Percentiles rank a stretch among this genome's conserved stretches.
Conservation (phyloP, 192 early-diverging fungal species). For the Funneliformis mosseae region DNA sequence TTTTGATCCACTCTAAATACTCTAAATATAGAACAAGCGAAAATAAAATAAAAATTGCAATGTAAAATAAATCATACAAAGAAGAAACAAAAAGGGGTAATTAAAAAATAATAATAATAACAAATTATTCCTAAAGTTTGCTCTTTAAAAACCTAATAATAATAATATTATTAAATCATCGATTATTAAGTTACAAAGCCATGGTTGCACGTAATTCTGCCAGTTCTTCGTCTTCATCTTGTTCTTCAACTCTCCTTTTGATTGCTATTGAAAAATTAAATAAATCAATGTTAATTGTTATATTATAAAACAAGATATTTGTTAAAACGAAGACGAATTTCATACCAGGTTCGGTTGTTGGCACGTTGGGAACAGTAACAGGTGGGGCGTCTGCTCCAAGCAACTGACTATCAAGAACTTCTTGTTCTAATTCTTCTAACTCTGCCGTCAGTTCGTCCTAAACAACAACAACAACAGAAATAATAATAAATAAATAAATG, state of each 20-base stretch:
- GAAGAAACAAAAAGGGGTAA: not conserved
- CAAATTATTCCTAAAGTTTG: not conserved
- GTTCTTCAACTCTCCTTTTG: conserved; percentile 39
- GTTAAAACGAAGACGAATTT: conserved; percentile 3
- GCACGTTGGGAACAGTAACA: conserved; percentile 60
- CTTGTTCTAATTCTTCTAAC: conserved; percentile 92
- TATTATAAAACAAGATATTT: not conserved
- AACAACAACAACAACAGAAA: not conserved
- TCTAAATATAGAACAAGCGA: not conserved
- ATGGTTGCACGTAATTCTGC: conserved; percentile 74
- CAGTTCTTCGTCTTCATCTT: conserved; percentile 86
- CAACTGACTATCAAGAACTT: conserved; percentile 85
- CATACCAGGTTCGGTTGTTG: conserved; percentile 66
- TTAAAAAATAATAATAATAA: not conserved
- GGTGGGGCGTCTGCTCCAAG: conserved; percentile 70
- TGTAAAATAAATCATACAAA: not conserved
- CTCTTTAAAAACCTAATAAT: not conserved
- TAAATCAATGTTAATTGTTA: not conserved
- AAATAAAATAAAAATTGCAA: not conserved
- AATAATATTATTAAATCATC: not conserved
- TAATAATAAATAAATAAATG: not conserved
- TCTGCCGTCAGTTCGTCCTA: conserved; percentile 86
- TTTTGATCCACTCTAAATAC: not conserved
- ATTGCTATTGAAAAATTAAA: conserved; percentile 40
- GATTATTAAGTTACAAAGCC: conserved; percentile 58